Evolutionary conservation across 2,329 filamentous ascomycete genomes (phyloP), one percentile per base, ranked within the genome.

Genomic region (Epichloe sylvatica): DNA sequence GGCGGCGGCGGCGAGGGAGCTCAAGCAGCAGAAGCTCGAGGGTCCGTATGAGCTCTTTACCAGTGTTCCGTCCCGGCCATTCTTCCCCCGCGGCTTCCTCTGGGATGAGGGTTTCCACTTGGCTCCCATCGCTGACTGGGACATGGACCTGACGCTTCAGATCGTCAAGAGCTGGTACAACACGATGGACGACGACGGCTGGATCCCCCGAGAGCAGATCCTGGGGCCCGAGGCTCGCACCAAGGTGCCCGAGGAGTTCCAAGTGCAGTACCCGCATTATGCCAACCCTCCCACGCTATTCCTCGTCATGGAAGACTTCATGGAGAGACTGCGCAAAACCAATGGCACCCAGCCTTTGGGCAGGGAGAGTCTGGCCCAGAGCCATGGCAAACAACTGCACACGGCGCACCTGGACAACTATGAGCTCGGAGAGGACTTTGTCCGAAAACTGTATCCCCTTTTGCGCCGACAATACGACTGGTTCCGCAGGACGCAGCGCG

Each of bases 21-120:
- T 81, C 52, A 81, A 79, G 49, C 68, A 79, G 54, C 81, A 89
- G 55, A 73, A 80, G 52, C 67, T 83, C 0, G 89, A 94, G 61
- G 87, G 87, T 0, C 88, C 91, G 1, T 86, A 83, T 49, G 87
- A 95, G 64, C 77, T 98, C 2, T 97, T 90, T 64, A 94, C 90
- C 6, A 87, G 83, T 59, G 83, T 97, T 50, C 92, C 92, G 0
- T 97, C 91, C 8, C 76, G 92, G 4, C 86, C 92, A 0, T 98
- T 98, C 72, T 98, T 98, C 68, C 92, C 92, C 1, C 78, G 92
- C 53, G 92, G 92, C 1, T 98, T 98, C 64, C 74, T 97, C 4
- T 98, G 92, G 92, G 92, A 98, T 59, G 92, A 98, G 65, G 92
- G 92, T 0, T 98, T 97, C 68, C 92, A 98, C 61, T 73, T 98